Evolutionary conservation across 495 filamentous ascomycete genomes (phyloP).

Genomic region (Schizothecium vesticola): DNA sequence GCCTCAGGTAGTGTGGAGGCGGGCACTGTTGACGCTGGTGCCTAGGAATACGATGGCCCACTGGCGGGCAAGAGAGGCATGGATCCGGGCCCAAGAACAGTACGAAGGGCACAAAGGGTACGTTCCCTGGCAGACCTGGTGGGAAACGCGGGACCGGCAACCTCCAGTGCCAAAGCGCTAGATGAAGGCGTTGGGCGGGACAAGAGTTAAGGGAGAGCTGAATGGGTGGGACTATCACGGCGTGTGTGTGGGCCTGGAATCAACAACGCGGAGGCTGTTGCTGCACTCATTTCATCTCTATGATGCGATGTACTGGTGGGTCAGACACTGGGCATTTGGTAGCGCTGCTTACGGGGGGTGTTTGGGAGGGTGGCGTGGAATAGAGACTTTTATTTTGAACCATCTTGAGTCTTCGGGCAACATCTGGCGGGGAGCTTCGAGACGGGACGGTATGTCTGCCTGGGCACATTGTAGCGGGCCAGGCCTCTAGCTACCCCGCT

Average conservation of each 20-base stretch:
- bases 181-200: not conserved
- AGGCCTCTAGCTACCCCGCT: conserved; percentile 1
- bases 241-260: not conserved
- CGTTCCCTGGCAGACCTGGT: conserved; percentile 26
- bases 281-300: too few species aligned
- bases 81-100: not conserved
- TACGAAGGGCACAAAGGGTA: not conserved
- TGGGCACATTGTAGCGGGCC: not conserved
- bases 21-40: not conserved
- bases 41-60: not conserved
- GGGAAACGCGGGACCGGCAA: conserved; percentile 15
- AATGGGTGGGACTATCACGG: not conserved
- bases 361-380: not conserved
- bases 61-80: not conserved
- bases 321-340: not conserved
- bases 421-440: not conserved
- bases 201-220: not conserved
- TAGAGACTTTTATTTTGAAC: not conserved
- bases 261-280: not conserved
- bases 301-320: not conserved
- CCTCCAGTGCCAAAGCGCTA: not conserved
- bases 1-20: not conserved
- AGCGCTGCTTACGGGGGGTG: not conserved
- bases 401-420: not conserved
- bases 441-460: not conserved